Evolutionary conservation across 1,139 yeast genomes (phyloP).

Genomic region (Taiozyma sp.): DNA sequence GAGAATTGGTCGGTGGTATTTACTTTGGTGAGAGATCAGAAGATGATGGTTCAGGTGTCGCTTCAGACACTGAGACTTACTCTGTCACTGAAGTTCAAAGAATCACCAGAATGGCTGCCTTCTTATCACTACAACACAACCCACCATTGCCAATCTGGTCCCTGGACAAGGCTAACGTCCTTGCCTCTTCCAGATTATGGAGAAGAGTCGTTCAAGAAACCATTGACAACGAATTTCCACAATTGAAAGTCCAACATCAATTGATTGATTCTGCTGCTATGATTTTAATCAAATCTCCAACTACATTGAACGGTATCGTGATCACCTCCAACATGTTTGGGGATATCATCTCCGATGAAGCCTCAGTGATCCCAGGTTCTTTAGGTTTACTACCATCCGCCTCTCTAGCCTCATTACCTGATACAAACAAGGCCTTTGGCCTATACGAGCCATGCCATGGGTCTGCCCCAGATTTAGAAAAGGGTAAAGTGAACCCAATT

Average conservation of each 20-base stretch:
- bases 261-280: slow-evolving; percentile 97
- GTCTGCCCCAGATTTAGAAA: slow-evolving; percentile 90
- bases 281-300: slow-evolving; percentile 90
- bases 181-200: slow-evolving; percentile 96
- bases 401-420: slow-evolving; percentile 92
- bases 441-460: slow-evolving; percentile 98
- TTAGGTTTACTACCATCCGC: slow-evolving; percentile 95
- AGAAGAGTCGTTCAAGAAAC: slow-evolving; percentile 87
- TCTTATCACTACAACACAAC: slow-evolving; percentile 84
- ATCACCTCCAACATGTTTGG: slow-evolving; percentile 97
- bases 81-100: slow-evolving; percentile 88
- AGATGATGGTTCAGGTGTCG: slow-evolving; percentile 80
- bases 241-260: slow-evolving; percentile 81
- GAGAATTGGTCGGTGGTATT: slow-evolving; percentile 97
- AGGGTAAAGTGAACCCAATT: slow-evolving; percentile 87
- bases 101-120: slow-evolving; percentile 97
- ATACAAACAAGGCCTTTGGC: slow-evolving; percentile 89
- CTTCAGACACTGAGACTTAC: slow-evolving; percentile 93
- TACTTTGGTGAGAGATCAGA: slow-evolving; percentile 95
- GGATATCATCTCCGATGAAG: slow-evolving; percentile 96
- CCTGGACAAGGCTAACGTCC: slow-evolving; percentile 93
- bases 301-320: slow-evolving; percentile 84
- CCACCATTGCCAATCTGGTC: slow-evolving; percentile 97
- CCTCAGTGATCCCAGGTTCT: slow-evolving; percentile 96
- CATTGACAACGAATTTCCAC: slow-evolving; percentile 84